Percentiles rank a stretch among this genome's conserved stretches.
Evolutionary conservation across 2,329 filamentous ascomycete genomes (phyloP).

Genomic region (Camptophora hylomeconis): DNA sequence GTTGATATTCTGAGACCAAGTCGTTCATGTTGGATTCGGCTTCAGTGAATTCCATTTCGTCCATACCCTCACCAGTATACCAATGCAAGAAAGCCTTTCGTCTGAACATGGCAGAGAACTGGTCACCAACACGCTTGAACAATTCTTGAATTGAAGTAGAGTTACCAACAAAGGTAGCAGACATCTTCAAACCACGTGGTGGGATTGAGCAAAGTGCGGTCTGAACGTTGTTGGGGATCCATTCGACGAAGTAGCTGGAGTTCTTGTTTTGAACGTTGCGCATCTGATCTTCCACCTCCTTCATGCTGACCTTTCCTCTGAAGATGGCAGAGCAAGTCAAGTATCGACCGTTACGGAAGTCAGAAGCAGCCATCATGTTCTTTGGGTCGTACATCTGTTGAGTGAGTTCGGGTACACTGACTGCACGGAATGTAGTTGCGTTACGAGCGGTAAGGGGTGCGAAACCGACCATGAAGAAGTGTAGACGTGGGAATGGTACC

Average conservation of each 20-base stretch:
- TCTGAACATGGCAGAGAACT: conserved; percentile 99
- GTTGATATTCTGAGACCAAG: conserved; percentile 98
- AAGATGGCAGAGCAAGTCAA: conserved; percentile 99
- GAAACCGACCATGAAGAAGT: conserved; percentile 99
- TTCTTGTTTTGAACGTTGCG: conserved; percentile 99
- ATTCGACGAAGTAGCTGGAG: conserved; percentile 98
- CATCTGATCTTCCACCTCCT: conserved; percentile 99
- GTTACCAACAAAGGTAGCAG: conserved; percentile 97
- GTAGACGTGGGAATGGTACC: conserved; percentile 99
- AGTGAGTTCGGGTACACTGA: conserved; percentile 94
- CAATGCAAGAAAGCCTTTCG: conserved; percentile 99
- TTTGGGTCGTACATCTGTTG: conserved; percentile 99
- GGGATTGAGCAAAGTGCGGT: conserved; percentile 98
- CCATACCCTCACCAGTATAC: conserved; percentile 99
- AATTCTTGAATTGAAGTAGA: conserved; percentile 99
- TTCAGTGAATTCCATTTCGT: conserved; percentile 99
- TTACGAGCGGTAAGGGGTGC: conserved; percentile 90
- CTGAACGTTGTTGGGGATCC: conserved; percentile 99
- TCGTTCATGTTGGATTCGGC: conserved; percentile 99
- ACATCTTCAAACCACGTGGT: conserved; percentile 96
- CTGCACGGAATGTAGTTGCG: conserved; percentile 89
- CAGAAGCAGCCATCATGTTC: conserved; percentile 99
- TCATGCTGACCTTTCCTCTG: conserved; percentile 99
- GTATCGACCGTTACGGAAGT: conserved; percentile 99
- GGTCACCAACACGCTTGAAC: conserved; percentile 99